These are phyloP conservation scores for Solanum chacoense DNA, from an alignment of 305 asterid genomes.

Conservation along the genomic window DNA sequence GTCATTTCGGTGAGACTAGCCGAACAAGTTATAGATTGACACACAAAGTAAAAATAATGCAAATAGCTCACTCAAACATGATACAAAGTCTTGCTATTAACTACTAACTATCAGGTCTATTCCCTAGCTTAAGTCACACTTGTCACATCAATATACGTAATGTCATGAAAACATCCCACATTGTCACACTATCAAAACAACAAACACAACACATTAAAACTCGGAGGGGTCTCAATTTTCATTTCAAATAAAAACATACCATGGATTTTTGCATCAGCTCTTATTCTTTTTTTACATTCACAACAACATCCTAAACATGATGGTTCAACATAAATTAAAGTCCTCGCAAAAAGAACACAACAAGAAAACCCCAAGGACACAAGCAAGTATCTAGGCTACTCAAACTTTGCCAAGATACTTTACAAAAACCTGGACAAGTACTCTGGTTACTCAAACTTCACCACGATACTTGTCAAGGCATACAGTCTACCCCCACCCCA, in stretches of 20 bases:
- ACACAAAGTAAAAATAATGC: background rate
- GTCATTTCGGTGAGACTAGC: background rate
- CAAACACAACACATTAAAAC: background rate
- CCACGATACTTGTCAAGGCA: background rate
- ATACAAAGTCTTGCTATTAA: background rate
- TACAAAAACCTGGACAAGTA: background rate
- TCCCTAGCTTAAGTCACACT: background rate
- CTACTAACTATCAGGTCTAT: background rate
- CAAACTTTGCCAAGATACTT: background rate
- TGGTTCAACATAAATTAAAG: background rate
- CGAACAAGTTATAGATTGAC: background rate
- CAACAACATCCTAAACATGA: background rate
- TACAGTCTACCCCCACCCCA: background rate
- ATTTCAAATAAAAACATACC: background rate
- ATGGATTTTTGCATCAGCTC: background rate
- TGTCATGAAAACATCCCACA: background rate
- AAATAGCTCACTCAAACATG: background rate
- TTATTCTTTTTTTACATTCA: background rate
- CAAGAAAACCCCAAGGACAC: background rate
- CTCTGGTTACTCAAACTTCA: background rate
- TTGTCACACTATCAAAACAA: background rate
- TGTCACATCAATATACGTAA: background rate
- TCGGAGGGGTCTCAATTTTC: background rate
- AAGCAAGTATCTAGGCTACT: background rate
- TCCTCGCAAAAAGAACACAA: background rate